Percentiles rank a stretch among this genome's conserved stretches.
Evolutionary conservation across 495 filamentous ascomycete species (phyloP).

Genomic region (Viridothelium virens): DNA sequence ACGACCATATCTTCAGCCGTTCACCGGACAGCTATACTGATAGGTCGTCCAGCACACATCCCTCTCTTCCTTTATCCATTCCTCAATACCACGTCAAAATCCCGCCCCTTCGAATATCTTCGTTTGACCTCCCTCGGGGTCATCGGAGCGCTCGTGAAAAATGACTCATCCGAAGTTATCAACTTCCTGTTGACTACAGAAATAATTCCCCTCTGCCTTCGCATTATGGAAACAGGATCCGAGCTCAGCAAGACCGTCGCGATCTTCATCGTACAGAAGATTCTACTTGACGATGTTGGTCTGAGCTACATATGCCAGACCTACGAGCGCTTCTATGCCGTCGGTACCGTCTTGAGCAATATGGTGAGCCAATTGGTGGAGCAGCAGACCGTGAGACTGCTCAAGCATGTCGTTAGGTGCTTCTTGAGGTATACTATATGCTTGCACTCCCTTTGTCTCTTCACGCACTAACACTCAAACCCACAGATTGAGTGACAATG

Average conservation of each 20-base stretch:
- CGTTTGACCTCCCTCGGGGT: slow-evolving; percentile 96
- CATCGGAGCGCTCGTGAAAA: slow-evolving; percentile 96
- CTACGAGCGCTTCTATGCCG: slow-evolving; percentile 98
- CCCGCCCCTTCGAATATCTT: slow-evolving; percentile 94
- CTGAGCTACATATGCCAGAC: slow-evolving; percentile 97
- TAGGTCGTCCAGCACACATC: slow-evolving; percentile 68
- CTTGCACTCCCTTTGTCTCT: slow-evolving; percentile 19
- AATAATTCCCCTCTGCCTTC: slow-evolving; percentile 94
- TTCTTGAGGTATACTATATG: slow-evolving; percentile 68
- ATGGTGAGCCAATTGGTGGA: slow-evolving; percentile 98
- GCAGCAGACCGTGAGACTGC: slow-evolving; percentile 87
- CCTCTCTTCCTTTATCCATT: slow-evolving; percentile 98
- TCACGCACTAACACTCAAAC: slow-evolving; percentile 16
- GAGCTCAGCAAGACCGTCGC: slow-evolving; percentile 98
- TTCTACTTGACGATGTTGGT: slow-evolving; percentile 93
- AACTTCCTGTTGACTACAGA: slow-evolving; percentile 98
- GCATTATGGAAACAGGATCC: slow-evolving; percentile 99
- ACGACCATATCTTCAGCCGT: not conserved
- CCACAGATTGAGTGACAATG: slow-evolving; percentile 84
- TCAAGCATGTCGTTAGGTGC: slow-evolving; percentile 97
- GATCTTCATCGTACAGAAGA: slow-evolving; percentile 99
- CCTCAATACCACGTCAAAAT: slow-evolving; percentile 98
- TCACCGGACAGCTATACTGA: slow-evolving; percentile 8
- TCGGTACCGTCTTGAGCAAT: slow-evolving; percentile 94
- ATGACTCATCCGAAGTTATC: slow-evolving; percentile 96